A percentile compares a stretch with the other conserved stretches of the same genome.
phyloP scores from a whole-genome alignment of 1,284 basidiomycete genomes.

The Boletellus deceptivus region DNA sequence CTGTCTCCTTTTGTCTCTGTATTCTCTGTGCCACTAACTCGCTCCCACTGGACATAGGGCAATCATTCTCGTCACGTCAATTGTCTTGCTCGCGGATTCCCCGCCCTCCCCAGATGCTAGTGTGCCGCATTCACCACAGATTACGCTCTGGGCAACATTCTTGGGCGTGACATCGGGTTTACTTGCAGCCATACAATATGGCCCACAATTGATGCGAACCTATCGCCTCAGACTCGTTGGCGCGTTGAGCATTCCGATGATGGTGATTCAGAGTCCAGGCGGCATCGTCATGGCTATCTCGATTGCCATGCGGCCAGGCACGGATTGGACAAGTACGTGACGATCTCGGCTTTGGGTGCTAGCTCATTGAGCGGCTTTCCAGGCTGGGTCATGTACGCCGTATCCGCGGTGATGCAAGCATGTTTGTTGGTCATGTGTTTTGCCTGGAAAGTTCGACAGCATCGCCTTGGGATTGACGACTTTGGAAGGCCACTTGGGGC shows the following conservation, averaged over 20 bases:
- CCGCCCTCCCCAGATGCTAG: constrained; percentile 39
- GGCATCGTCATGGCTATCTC: constrained; percentile 86
- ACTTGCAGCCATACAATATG: constrained; percentile 82
- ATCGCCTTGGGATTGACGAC: constrained; percentile 81
- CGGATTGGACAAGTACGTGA: constrained; percentile 80
- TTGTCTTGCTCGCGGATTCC: constrained; percentile 51
- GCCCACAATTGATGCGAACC: constrained; percentile 84
- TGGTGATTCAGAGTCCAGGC: constrained; percentile 93
- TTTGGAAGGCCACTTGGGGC: constrained; percentile 70
- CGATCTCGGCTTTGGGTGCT: background rate
- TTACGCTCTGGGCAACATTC: constrained; percentile 78
- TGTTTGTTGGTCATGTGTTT: constrained; percentile 80
- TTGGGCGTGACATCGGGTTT: constrained; percentile 81
- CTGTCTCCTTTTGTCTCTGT: constrained; percentile 30
- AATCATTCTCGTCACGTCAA: constrained; percentile 51
- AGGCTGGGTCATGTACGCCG: constrained; percentile 85
- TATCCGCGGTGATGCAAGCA: constrained; percentile 86
- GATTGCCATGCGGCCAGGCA: constrained; percentile 65
- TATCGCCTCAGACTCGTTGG: constrained; percentile 81
- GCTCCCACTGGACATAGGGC: constrained; percentile 37
- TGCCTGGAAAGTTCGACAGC: constrained; percentile 77
- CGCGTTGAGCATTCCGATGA: constrained; percentile 90
- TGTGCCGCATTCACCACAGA: constrained; percentile 36
- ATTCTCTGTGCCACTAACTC: constrained; percentile 8
- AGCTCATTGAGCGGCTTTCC: constrained; percentile 2